phyloP scores from a whole-genome alignment of 805 yeast genomes.

The Zygotorulaspora florentina region DNA sequence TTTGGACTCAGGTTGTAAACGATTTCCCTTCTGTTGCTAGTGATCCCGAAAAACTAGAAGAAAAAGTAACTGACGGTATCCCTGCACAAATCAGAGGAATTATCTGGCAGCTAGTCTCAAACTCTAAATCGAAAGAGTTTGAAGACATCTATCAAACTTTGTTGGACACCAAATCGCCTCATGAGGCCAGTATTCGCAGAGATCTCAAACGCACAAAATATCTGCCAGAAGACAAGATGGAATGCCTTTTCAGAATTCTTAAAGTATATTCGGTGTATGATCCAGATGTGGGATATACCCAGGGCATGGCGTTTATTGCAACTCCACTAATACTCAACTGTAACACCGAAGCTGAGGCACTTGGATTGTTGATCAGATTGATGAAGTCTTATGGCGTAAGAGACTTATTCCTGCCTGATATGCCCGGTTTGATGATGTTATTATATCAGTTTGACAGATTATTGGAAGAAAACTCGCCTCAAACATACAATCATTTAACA shows the following conservation, averaged over 20 bases:
- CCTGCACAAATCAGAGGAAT: slow-evolving; percentile 84
- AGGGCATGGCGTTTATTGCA: slow-evolving; percentile 93
- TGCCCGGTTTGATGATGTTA: slow-evolving; percentile 86
- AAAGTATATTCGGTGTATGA: slow-evolving; percentile 83
- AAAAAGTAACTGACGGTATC: slow-evolving; percentile 67
- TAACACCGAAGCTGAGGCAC: slow-evolving; percentile 68
- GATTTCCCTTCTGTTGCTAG: slow-evolving; percentile 68
- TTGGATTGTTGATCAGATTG: slow-evolving; percentile 70
- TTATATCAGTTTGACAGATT: slow-evolving; percentile 88
- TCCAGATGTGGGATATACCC: slow-evolving; percentile 94
- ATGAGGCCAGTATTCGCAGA: slow-evolving; percentile 71
- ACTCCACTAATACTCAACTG: slow-evolving; percentile 81
- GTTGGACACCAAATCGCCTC: slow-evolving; percentile 55
- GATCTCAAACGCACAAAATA: slow-evolving; percentile 85
- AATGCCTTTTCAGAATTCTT: slow-evolving; percentile 66
- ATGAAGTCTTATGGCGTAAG: slow-evolving; percentile 85
- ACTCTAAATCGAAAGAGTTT: slow-evolving; percentile 59
- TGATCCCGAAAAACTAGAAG: slow-evolving; percentile 53
- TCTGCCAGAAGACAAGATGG: slow-evolving; percentile 57
- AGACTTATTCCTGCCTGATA: slow-evolving; percentile 74
- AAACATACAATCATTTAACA: slow-evolving; percentile 65
- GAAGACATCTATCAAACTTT: slow-evolving; percentile 34
- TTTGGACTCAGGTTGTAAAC: slow-evolving; percentile 80
- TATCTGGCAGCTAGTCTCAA: slow-evolving; percentile 86
- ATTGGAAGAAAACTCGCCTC: slow-evolving; percentile 71